Conservation (phyloP, 148 eudicot species). For the Vaccinium corymbosum region DNA sequence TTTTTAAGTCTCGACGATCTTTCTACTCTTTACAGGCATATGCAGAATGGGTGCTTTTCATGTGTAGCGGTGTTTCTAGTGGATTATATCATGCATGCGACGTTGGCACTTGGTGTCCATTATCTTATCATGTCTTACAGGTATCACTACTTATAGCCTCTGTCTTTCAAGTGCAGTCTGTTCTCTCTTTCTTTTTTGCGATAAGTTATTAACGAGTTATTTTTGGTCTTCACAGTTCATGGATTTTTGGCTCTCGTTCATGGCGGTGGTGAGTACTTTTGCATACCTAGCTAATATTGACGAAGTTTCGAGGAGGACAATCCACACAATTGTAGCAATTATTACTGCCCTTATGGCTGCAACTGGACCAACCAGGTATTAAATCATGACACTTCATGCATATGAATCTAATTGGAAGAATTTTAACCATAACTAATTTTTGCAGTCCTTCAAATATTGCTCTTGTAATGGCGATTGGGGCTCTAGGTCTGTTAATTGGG, state of each 20-base stretch:
- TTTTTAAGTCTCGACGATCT: neutral
- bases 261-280: slow-evolving; percentile 95
- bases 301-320: slow-evolving; percentile 75
- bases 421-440: slow-evolving; percentile 18
- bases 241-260: slow-evolving; percentile 98
- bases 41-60: slow-evolving; percentile 88
- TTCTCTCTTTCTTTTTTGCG: neutral
- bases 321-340: slow-evolving; percentile 77
- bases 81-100: slow-evolving; percentile 95
- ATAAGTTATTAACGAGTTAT: neutral
- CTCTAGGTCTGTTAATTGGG: slow-evolving; percentile 60
- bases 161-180: neutral
- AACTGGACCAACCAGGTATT: slow-evolving; percentile 76
- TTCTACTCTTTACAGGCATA: slow-evolving; percentile 53
- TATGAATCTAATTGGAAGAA: neutral
- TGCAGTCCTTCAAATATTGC: slow-evolving; percentile 73
- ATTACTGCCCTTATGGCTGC: slow-evolving; percentile 83
- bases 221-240: slow-evolving; percentile 47
- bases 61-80: slow-evolving; percentile 83
- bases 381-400: neutral
- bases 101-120: slow-evolving; percentile 86
- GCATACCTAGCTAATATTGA: slow-evolving; percentile 67
- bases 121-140: slow-evolving; percentile 63
- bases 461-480: slow-evolving; percentile 68
- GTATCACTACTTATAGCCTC: slow-evolving; percentile 25